Conservation (phyloP, 1,284 basidiomycete species). For the Flammula alnicola region DNA sequence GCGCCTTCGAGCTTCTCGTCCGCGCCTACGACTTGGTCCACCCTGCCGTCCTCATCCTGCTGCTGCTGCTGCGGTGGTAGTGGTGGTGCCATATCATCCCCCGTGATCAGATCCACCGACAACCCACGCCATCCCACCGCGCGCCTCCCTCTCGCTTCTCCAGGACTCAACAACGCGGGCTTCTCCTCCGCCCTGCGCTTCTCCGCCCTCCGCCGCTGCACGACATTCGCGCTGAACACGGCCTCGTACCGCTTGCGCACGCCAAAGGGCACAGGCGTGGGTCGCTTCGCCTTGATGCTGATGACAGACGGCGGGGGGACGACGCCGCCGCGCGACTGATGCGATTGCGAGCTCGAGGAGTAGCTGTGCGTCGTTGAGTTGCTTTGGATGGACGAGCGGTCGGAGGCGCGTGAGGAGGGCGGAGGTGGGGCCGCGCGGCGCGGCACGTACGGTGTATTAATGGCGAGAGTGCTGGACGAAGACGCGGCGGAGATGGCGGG, state of each 20-base stretch:
- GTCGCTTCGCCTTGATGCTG: slow-evolving; percentile 44
- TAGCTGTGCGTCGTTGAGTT: slow-evolving; percentile 48
- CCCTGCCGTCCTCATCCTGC: slow-evolving; percentile 30
- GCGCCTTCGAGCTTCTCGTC: slow-evolving; percentile 59
- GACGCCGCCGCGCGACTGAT: slow-evolving; percentile 14
- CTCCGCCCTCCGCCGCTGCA: slow-evolving; percentile 49
- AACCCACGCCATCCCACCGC: slow-evolving; percentile 78
- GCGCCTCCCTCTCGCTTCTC: slow-evolving; percentile 51
- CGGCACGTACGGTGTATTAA: slow-evolving; percentile 28
- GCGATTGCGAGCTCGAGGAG: slow-evolving; percentile 43
- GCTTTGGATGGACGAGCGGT: slow-evolving; percentile 68
- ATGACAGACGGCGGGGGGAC: slow-evolving; percentile 18
- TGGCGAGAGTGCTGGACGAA: slow-evolving; percentile 29
- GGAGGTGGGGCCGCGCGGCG: too few relatives aligned
- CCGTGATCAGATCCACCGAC: slow-evolving; percentile 71
- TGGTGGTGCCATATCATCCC: slow-evolving; percentile 36
- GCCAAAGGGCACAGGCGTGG: slow-evolving; percentile 66
- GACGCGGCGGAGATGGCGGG: slow-evolving; percentile 39
- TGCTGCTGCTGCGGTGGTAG: slow-evolving; percentile 13
- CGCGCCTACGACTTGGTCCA: slow-evolving; percentile 40
- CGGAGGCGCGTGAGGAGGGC: slow-evolving; percentile 59
- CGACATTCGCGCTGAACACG: slow-evolving; percentile 63
- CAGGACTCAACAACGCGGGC: slow-evolving; percentile 39
- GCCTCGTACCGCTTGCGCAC: slow-evolving; percentile 68
- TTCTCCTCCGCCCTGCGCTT: slow-evolving; percentile 38